Conservation (phyloP, 441 rosid genomes). For the Populus hybrid region DNA sequence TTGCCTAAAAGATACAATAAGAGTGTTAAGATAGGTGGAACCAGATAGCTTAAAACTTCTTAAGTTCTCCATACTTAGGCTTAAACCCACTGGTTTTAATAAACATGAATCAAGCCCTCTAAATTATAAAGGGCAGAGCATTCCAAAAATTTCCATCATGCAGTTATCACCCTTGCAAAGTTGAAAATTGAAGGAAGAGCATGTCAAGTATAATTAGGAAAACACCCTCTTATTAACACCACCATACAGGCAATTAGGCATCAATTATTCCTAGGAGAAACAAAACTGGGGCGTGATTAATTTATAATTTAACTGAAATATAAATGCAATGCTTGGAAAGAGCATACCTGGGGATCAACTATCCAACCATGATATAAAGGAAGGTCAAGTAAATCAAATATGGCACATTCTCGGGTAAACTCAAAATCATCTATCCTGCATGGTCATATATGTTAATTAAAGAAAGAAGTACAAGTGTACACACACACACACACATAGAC, state of each 20-base stretch:
- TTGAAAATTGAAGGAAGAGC: not conserved
- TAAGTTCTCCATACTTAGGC: not conserved
- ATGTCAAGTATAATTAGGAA: not conserved
- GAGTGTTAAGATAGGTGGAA: not conserved
- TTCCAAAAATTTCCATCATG: not conserved
- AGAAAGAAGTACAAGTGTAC: not conserved
- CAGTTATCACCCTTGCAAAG: not conserved
- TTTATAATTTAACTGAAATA: not conserved
- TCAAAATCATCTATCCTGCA: slow-evolving; percentile 98
- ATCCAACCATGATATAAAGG: slow-evolving; percentile 99
- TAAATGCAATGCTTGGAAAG: slow-evolving; percentile 2
- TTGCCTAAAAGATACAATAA: not conserved
- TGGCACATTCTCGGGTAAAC: slow-evolving; percentile 92
- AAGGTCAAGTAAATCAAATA: slow-evolving; percentile 94
- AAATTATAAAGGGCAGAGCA: not conserved
- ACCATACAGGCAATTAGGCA: not conserved
- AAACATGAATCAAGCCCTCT: not conserved
- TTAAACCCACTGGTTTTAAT: not conserved
- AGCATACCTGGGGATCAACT: slow-evolving; percentile 87
- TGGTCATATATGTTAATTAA: slow-evolving; percentile 13
- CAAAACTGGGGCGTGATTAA: not conserved
- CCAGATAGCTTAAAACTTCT: not conserved
- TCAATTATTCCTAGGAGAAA: not conserved
- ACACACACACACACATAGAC: not conserved
- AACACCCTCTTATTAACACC: not conserved